These are phyloP conservation scores for Mycena pura DNA, from an alignment of 768 basidiomycete species.

Conservation along the genomic window DNA sequence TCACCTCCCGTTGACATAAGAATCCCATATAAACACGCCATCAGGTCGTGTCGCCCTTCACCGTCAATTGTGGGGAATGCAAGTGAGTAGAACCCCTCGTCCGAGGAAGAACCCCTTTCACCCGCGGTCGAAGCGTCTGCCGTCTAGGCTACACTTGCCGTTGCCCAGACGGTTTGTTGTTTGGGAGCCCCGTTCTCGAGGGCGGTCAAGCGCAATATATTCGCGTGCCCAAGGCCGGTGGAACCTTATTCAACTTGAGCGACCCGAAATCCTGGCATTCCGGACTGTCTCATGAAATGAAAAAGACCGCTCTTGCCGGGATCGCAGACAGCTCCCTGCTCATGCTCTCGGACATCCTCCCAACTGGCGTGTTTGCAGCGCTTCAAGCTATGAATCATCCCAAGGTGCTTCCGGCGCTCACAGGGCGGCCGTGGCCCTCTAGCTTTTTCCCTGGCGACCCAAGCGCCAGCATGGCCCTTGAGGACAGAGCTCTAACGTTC, in stretches of 20 bases:
- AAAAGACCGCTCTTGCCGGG: conserved; percentile 44
- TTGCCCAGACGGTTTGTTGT: conserved; percentile 64
- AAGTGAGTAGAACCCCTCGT: conserved; percentile 53
- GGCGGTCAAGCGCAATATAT: conserved; percentile 85
- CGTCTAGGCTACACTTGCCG: conserved; percentile 76
- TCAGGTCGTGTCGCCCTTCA: conserved; percentile 77
- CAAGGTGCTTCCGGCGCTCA: conserved; percentile 67
- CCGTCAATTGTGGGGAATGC: conserved; percentile 86
- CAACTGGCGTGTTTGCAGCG: conserved; percentile 81
- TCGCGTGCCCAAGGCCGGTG: conserved; percentile 80
- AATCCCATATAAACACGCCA: not conserved
- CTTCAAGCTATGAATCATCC: conserved; percentile 76
- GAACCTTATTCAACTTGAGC: conserved; percentile 72
- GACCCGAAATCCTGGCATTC: conserved; percentile 54
- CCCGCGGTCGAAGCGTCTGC: conserved; percentile 57
- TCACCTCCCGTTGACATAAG: not conserved
- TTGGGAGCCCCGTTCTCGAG: conserved; percentile 69
- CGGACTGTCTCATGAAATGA: conserved; percentile 42
- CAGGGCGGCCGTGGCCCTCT: conserved; percentile 64
- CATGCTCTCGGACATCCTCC: conserved; percentile 78
- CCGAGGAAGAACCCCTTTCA: not conserved
- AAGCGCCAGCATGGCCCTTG: conserved; percentile 44
- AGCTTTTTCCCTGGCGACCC: conserved; percentile 42
- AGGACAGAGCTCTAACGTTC: conserved; percentile 62
- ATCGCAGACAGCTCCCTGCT: conserved; percentile 72